phyloP scores from a whole-genome alignment of 768 basidiomycete genomes.

The Xerocomellus chrysenteron region DNA sequence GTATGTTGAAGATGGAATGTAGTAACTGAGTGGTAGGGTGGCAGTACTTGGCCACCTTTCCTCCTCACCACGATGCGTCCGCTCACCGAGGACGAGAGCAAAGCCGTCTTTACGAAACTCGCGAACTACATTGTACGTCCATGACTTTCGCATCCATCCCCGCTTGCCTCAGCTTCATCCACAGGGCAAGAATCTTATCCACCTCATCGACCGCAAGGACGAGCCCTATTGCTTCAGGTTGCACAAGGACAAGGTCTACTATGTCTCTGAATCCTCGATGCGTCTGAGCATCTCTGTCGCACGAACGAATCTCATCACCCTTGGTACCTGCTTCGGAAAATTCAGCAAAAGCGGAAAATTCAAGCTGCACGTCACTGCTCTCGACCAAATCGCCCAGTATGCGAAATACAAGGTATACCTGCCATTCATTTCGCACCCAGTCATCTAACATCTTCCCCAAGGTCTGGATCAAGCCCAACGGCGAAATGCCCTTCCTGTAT shows the following conservation, averaged over 20 bases:
- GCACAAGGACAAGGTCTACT: conserved; percentile 93
- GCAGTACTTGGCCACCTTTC: conserved; percentile 4
- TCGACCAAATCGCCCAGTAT: conserved; percentile 93
- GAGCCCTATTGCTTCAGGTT: conserved; percentile 95
- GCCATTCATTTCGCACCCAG: not conserved
- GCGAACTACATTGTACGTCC: conserved; percentile 90
- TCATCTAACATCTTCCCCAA: conserved; percentile 29
- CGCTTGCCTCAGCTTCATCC: not conserved
- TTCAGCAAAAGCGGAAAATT: conserved; percentile 98
- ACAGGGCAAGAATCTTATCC: conserved; percentile 94
- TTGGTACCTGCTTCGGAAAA: conserved; percentile 97
- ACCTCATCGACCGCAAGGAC: conserved; percentile 91
- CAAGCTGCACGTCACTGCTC: conserved; percentile 90
- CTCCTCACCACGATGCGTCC: conserved; percentile 69
- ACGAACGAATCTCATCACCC: conserved; percentile 84
- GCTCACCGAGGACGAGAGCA: conserved; percentile 95
- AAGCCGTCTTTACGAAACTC: conserved; percentile 92
- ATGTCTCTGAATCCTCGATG: conserved; percentile 94
- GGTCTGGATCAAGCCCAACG: conserved; percentile 99
- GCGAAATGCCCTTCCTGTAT: conserved; percentile 99
- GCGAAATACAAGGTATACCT: conserved; percentile 90
- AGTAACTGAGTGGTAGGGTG: conserved; percentile 1
- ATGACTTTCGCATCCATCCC: fast-evolving
- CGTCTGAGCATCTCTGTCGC: conserved; percentile 90
- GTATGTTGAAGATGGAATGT: conserved; percentile 2